A percentile compares a stretch with the other conserved stretches of the same genome.
Conservation (phyloP, 495 filamentous ascomycete species). For the Hyphodiscus hymeniophilus region DNA sequence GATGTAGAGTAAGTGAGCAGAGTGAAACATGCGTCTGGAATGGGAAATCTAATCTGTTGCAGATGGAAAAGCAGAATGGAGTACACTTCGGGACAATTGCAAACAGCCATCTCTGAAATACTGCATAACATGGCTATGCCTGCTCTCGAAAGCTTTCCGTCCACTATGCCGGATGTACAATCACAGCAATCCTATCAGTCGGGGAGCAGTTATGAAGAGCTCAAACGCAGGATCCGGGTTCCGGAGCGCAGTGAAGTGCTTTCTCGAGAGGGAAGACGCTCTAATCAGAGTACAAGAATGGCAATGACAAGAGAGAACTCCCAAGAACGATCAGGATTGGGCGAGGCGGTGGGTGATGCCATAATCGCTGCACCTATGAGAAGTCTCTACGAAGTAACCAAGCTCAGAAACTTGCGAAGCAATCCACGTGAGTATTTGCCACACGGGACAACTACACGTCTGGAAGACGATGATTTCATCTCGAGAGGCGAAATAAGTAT, state of each 20-base stretch:
- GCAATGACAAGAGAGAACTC: constrained; percentile 43
- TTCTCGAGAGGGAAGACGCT: not conserved
- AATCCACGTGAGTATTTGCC: constrained; percentile 3
- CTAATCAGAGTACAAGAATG: too few species aligned
- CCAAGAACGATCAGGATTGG: too few species aligned
- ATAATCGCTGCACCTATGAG: constrained; percentile 50
- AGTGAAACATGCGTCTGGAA: not conserved
- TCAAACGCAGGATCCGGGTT: too few species aligned
- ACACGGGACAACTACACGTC: not conserved
- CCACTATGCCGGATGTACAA: not conserved
- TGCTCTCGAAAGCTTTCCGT: constrained; percentile 5
- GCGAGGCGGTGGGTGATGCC: constrained; percentile 27
- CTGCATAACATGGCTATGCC: constrained; percentile 17
- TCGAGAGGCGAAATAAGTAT: constrained; percentile 23
- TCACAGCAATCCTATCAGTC: not conserved
- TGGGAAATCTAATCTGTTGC: not conserved
- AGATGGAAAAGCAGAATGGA: constrained; percentile 13
- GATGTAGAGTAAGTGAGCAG: constrained; percentile 25
- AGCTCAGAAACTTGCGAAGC: constrained; percentile 39
- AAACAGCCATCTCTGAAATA: constrained; percentile 12
- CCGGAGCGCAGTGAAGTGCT: too few species aligned
- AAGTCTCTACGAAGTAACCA: constrained; percentile 53
- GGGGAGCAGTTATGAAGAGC: too few species aligned
- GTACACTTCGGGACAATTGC: constrained; percentile 1
- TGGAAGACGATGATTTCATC: constrained; percentile 32